phyloP scores from a whole-genome alignment of 164 flowering plant species.

The Magnolia changhungtana region DNA sequence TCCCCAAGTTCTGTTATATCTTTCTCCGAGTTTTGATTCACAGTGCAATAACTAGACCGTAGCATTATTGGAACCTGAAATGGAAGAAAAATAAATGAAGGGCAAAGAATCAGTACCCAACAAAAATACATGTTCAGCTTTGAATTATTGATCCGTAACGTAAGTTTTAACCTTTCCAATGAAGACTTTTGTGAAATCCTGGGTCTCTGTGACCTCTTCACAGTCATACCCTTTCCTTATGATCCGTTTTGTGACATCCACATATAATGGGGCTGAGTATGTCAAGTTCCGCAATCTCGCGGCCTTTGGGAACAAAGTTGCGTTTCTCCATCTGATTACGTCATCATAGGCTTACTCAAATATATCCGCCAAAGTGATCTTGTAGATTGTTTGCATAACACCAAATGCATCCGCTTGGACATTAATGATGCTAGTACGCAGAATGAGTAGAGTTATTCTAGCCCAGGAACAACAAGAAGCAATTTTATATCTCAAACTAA shows the following conservation, averaged over 20 bases:
- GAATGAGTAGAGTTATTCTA: too few relatives aligned
- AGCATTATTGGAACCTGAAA: constrained; percentile 96
- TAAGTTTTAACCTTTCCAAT: constrained; percentile 12
- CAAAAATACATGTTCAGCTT: background rate
- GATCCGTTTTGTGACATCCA: constrained; percentile 80
- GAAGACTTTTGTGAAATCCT: constrained; percentile 88
- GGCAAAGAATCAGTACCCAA: background rate
- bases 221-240: constrained; percentile 95
- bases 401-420: background rate
- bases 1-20: constrained; percentile 98
- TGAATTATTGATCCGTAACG: constrained; percentile 11
- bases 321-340: constrained; percentile 99
- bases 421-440: background rate
- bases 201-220: constrained; percentile 92
- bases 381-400: constrained; percentile 89
- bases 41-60: constrained; percentile 90
- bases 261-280: constrained; percentile 93
- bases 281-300: constrained; percentile 94
- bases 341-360: constrained; percentile 78
- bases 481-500: too few relatives aligned
- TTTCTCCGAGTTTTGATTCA: constrained; percentile 87
- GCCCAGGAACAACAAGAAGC: too few relatives aligned
- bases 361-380: constrained; percentile 64
- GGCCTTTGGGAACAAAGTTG: constrained; percentile 93
- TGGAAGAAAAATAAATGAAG: too few relatives aligned